phyloP scores from a whole-genome alignment of 257 asterid species.

The Fraxinus pennsylvanica region DNA sequence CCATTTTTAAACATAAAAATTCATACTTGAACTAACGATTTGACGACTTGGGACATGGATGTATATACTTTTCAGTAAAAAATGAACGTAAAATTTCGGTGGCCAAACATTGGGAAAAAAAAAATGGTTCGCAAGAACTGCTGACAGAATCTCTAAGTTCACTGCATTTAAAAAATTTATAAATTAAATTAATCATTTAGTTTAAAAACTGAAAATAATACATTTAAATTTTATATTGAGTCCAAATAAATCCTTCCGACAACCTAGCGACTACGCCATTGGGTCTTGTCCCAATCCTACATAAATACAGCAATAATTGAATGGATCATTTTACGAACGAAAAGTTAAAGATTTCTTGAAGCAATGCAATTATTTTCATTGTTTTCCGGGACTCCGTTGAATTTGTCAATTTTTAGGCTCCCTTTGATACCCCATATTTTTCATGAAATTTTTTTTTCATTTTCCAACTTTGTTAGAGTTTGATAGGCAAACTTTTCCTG shows the following conservation, averaged over 20 bases:
- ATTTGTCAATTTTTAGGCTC: not conserved
- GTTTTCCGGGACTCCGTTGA: not conserved
- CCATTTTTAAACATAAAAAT: too few species aligned
- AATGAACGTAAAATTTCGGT: not conserved
- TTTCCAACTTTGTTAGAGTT: too few species aligned
- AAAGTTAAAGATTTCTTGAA: not conserved
- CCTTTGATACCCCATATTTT: too few species aligned
- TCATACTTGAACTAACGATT: too few species aligned
- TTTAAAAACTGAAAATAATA: not conserved
- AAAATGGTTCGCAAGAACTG: not conserved
- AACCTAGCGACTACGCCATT: not conserved
- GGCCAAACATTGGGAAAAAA: not conserved
- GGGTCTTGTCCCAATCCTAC: not conserved
- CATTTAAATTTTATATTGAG: not conserved
- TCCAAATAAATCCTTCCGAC: constrained; percentile 1
- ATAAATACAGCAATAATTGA: not conserved
- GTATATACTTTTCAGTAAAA: too few species aligned
- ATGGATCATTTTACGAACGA: not conserved
- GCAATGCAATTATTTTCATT: not conserved
- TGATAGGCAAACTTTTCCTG: too few species aligned
- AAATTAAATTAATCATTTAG: too few species aligned
- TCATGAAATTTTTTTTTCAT: too few species aligned
- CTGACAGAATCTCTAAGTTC: not conserved
- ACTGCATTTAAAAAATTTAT: not conserved
- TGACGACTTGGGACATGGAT: too few species aligned